These are phyloP conservation scores for Tolypocladium capitatum DNA, from an alignment of 2,329 filamentous ascomycete species.

Conservation along the genomic window DNA sequence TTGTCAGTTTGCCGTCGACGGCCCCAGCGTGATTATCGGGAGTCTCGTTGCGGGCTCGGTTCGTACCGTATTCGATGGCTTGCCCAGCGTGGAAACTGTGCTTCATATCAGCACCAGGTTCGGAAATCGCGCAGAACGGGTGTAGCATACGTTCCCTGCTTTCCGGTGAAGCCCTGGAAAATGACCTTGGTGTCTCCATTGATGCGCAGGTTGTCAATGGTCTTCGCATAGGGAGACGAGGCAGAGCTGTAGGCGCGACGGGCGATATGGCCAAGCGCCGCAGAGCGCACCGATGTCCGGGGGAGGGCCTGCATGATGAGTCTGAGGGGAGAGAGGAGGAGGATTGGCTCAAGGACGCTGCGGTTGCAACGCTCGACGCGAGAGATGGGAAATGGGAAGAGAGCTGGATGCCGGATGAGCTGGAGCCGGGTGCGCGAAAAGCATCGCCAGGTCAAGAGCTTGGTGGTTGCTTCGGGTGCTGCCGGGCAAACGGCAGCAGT, in stretches of 20 bases:
- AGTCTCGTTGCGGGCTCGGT: slow-evolving; percentile 5
- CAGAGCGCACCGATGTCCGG: slow-evolving; percentile 53
- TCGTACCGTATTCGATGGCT: slow-evolving; percentile 92
- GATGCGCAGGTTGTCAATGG: slow-evolving; percentile 79
- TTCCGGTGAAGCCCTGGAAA: slow-evolving; percentile 95
- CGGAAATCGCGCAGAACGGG: not conserved
- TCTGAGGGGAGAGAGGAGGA: slow-evolving; percentile 4
- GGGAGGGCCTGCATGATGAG: slow-evolving; percentile 73
- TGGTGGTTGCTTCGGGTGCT: slow-evolving; percentile 7
- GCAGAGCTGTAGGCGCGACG: slow-evolving; percentile 61
- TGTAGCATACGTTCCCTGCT: slow-evolving; percentile 69
- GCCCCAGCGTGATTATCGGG: not conserved
- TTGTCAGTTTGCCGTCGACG: slow-evolving; percentile 10
- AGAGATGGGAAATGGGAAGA: slow-evolving; percentile 8
- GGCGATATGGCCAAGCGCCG: slow-evolving; percentile 50
- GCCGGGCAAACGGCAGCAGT: slow-evolving; percentile 9
- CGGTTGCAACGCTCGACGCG: slow-evolving; percentile 8
- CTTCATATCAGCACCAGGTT: slow-evolving; percentile 4
- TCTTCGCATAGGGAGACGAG: slow-evolving; percentile 55
- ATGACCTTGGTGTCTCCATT: slow-evolving; percentile 87
- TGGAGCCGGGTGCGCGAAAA: slow-evolving; percentile 8
- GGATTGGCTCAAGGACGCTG: slow-evolving; percentile 3
- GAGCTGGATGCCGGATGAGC: slow-evolving; percentile 5
- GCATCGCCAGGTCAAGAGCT: slow-evolving; percentile 4
- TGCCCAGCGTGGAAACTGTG: slow-evolving; percentile 89